phyloP scores from a whole-genome alignment of 768 basidiomycete species.

The Phanerochaete carnosa region DNA sequence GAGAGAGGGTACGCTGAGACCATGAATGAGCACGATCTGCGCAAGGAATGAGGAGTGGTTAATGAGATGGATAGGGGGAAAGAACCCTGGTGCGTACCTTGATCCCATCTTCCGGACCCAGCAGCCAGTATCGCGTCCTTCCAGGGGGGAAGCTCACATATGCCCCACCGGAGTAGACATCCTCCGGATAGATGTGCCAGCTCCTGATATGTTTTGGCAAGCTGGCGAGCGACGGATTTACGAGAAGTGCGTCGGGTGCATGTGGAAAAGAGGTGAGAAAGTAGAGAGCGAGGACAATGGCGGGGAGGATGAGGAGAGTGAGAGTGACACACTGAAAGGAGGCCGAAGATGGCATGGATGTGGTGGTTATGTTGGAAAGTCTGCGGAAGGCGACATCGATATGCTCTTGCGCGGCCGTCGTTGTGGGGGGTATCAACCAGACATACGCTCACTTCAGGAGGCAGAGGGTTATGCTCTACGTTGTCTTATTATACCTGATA shows the following conservation, averaged over 20 bases:
- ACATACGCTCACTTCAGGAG: not conserved
- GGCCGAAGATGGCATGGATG: conserved; percentile 13
- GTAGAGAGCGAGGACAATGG: conserved; percentile 57
- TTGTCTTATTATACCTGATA: not conserved
- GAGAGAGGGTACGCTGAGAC: conserved; percentile 72
- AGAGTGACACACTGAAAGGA: conserved; percentile 41
- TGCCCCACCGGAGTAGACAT: conserved; percentile 58
- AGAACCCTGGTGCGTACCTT: conserved; percentile 41
- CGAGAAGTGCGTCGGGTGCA: conserved; percentile 45
- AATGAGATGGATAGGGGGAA: not conserved
- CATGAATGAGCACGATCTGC: conserved; percentile 75
- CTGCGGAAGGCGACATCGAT: not conserved
- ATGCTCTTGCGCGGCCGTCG: not conserved
- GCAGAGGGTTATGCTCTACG: not conserved
- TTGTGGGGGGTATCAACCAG: not conserved
- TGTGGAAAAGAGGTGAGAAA: conserved; percentile 64
- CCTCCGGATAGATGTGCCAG: conserved; percentile 73
- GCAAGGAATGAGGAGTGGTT: not conserved
- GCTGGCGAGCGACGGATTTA: conserved; percentile 59
- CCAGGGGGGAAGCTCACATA: conserved; percentile 69
- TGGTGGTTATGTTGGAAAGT: not conserved
- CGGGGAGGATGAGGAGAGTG: conserved; percentile 56
- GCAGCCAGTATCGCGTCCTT: conserved; percentile 69
- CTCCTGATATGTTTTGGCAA: conserved; percentile 52
- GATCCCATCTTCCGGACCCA: conserved; percentile 65